These are phyloP conservation scores for Fusarium begoniae DNA, from an alignment of 2,329 filamentous ascomycete genomes.

Conservation along the genomic window DNA sequence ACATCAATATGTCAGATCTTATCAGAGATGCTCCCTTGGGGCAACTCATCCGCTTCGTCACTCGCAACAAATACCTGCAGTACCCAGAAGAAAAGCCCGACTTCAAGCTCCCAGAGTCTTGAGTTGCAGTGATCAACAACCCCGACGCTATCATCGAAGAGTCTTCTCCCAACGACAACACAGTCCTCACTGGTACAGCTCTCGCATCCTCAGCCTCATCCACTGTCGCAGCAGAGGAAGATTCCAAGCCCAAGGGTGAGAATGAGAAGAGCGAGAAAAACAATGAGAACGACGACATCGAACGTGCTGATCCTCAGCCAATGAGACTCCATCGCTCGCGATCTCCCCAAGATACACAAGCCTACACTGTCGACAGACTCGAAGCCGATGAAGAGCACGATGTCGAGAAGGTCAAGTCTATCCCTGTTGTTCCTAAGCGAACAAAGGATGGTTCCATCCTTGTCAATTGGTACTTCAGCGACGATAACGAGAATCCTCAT, in stretches of 20 bases:
- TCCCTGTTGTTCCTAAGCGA: conserved; percentile 58
- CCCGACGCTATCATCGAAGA: conserved; percentile 35
- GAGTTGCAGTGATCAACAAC: conserved; percentile 49
- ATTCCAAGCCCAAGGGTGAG: conserved; percentile 20
- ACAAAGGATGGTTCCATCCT: conserved; percentile 62
- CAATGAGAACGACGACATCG: conserved; percentile 22
- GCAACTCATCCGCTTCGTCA: conserved; percentile 65
- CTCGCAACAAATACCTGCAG: conserved; percentile 60
- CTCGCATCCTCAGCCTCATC: conserved; percentile 39
- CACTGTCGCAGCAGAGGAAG: conserved; percentile 29
- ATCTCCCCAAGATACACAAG: conserved; percentile 32
- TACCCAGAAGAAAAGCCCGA: conserved; percentile 68
- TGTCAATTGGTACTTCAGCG: conserved; percentile 64
- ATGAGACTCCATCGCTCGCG: conserved; percentile 39
- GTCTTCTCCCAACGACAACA: conserved; percentile 5
- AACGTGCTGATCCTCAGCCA: conserved; percentile 8
- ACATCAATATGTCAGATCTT: conserved; percentile 42
- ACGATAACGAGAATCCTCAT: conserved; percentile 64
- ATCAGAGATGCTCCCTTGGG: conserved; percentile 67
- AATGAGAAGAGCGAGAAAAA: conserved; percentile 9
- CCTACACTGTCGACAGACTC: conserved; percentile 32
- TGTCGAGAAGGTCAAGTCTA: conserved; percentile 56
- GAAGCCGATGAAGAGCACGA: conserved; percentile 47
- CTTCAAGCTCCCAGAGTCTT: conserved; percentile 60
- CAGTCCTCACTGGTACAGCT: conserved; percentile 18